Percentiles rank a stretch among this genome's conserved stretches.
These are phyloP conservation scores for Ogataea thermomethanolica DNA, from an alignment of 805 yeast genomes.

Conservation along the genomic window DNA sequence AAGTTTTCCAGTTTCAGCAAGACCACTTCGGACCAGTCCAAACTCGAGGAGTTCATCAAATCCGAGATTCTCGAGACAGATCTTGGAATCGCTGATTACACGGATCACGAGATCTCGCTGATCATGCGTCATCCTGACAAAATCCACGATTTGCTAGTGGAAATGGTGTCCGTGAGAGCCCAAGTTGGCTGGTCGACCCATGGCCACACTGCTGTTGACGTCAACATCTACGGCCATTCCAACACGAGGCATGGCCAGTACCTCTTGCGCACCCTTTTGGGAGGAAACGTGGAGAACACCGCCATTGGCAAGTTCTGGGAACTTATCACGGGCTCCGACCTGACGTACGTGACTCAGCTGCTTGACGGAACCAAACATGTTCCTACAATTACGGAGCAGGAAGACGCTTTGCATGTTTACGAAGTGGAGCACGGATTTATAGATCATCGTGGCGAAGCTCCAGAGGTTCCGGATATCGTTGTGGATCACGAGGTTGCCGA, in stretches of 20 bases:
- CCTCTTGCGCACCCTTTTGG: slow-evolving; percentile 44
- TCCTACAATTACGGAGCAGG: slow-evolving; percentile 26
- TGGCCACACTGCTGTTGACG: slow-evolving; percentile 96
- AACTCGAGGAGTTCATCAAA: slow-evolving; percentile 44
- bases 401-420: slow-evolving; percentile 6
- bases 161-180: slow-evolving; percentile 75
- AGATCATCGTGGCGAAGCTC: slow-evolving; percentile 19
- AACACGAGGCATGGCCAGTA: slow-evolving; percentile 46
- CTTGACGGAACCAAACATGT: slow-evolving; percentile 49
- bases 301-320: slow-evolving; percentile 80
- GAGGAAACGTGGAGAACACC: slow-evolving; percentile 83
- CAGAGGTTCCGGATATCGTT: slow-evolving; percentile 2
- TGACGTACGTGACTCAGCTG: slow-evolving; percentile 46
- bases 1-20: slow-evolving; percentile 36
- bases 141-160: slow-evolving; percentile 51
- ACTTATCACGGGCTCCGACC: slow-evolving; percentile 44
- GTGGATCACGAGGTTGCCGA: too few relatives aligned
- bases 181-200: slow-evolving; percentile 96
- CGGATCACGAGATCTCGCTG: slow-evolving; percentile 48
- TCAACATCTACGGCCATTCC: slow-evolving; percentile 80
- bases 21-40: slow-evolving; percentile 1
- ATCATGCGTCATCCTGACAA: slow-evolving; percentile 36
- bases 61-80: slow-evolving; percentile 56
- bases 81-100: slow-evolving; percentile 61
- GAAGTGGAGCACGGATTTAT: slow-evolving; percentile 17